phyloP scores from a whole-genome alignment of 495 filamentous ascomycete genomes.

The Letharia lupina region DNA sequence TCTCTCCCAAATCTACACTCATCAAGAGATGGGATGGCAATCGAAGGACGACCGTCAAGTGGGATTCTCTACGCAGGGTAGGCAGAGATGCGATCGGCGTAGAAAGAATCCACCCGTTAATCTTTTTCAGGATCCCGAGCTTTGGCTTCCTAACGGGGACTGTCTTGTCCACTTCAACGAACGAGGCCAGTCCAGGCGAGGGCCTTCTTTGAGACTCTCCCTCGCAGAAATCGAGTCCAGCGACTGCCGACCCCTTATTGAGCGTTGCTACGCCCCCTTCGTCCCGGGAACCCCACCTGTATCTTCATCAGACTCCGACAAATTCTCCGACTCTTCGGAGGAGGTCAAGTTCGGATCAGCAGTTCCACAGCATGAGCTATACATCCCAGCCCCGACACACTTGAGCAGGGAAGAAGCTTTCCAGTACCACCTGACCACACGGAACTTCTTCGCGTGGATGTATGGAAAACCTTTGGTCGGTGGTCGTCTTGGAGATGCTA shows the following conservation, averaged over 20 bases:
- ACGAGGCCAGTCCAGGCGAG: slow-evolving; percentile 49
- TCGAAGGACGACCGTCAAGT: slow-evolving; percentile 37
- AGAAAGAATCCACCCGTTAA: slow-evolving; percentile 10
- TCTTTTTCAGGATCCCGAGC: slow-evolving; percentile 47
- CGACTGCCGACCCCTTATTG: slow-evolving; percentile 45
- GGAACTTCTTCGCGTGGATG: slow-evolving; percentile 63
- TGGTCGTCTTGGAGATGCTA: slow-evolving; percentile 44
- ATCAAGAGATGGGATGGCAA: slow-evolving; percentile 51
- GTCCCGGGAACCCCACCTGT: slow-evolving; percentile 17
- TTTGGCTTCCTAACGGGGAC: slow-evolving; percentile 55
- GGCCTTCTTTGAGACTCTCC: slow-evolving; percentile 52
- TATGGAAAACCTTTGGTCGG: slow-evolving; percentile 54
- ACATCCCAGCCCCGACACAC: slow-evolving; percentile 50
- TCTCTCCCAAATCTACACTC: slow-evolving; percentile 1
- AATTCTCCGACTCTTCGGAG: slow-evolving; percentile 16
- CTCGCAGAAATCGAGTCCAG: slow-evolving; percentile 42
- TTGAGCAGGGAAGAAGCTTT: slow-evolving; percentile 42
- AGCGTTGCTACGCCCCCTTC: slow-evolving; percentile 37
- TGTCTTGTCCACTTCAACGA: slow-evolving; percentile 55
- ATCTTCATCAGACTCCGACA: slow-evolving; percentile 17
- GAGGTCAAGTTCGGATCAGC: slow-evolving; percentile 22
- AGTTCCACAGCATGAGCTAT: slow-evolving; percentile 43
- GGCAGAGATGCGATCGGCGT: slow-evolving; percentile 7
- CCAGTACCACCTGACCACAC: slow-evolving; percentile 50
- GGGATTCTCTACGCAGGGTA: slow-evolving; percentile 49